A percentile compares a stretch with the other conserved stretches of the same genome.
Conservation (phyloP, 108 stramenopile genomes). For the Nannochloropsis oceanica region DNA sequence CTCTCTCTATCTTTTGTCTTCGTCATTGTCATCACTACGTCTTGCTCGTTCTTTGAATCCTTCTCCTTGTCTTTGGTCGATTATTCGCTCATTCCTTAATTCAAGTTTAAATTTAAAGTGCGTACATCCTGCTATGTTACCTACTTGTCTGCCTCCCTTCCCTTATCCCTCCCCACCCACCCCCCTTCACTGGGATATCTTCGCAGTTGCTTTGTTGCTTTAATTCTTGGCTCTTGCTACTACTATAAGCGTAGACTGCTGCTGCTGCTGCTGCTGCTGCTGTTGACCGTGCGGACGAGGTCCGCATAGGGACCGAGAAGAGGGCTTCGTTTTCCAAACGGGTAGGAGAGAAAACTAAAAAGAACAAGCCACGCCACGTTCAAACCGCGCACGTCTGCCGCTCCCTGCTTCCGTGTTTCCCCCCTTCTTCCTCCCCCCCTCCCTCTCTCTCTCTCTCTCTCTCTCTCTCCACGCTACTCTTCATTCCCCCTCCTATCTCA, state of each 20-base stretch:
- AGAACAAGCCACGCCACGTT: too few species aligned
- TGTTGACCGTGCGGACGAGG: too few species aligned
- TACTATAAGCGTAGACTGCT: too few species aligned
- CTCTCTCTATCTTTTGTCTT: neutral
- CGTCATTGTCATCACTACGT: neutral
- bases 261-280: too few species aligned
- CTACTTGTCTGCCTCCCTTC: neutral
- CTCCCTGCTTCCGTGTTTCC: neutral
- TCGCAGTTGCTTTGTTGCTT: neutral
- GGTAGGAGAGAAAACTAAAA: too few species aligned
- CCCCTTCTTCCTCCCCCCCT: neutral
- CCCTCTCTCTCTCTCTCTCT: neutral
- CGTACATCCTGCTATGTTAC: neutral
- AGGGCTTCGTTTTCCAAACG: too few species aligned
- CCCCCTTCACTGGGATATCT: neutral
- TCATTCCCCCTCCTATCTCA: too few species aligned
- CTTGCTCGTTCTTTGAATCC: neutral
- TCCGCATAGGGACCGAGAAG: too few species aligned
- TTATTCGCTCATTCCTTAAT: neutral
- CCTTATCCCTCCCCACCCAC: neutral
- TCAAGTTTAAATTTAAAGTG: neutral
- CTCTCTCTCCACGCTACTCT: too few species aligned
- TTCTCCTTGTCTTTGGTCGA: neutral
- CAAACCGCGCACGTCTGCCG: too few species aligned
- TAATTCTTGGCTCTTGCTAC: neutral